Base-by-base conservation (phyloP, 2,329 filamentous ascomycete genomes). In the Emydomyces testavorans region DNA sequence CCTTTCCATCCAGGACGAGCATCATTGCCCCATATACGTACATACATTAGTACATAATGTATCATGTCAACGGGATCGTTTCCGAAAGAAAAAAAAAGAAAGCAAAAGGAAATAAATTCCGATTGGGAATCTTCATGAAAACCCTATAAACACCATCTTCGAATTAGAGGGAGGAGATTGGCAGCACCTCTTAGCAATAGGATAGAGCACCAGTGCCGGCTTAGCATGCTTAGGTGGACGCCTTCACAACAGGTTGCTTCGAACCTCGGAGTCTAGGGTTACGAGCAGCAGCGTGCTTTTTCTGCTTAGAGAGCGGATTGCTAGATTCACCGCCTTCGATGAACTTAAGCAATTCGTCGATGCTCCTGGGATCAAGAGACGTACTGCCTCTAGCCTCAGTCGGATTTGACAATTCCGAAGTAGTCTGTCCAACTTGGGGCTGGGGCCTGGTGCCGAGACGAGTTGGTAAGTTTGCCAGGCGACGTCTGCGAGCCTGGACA, bases 271-370 rank as follows among this genome's bases (percentile, higher is more conserved):
- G 65, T 56, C 68, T 69, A 41, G 66, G 66, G 59, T 69, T 69
- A 58, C 56, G 62, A 43, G 66, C 57, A 13, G 66, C 60, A 50
- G 63, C 61, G 47, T 65, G 63, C 62, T 71, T 70, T 57, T 68
- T 68, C 58, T 70, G 68, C 56, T 67, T 67, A 26, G 65, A 60
- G 37, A 62, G 63, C 11, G 62, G 64, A 49, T 60, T 60, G 51
- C 59, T 62, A 21, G 65, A 52, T 26, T 71, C 74, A 29, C 62
- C 64, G 24, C 89, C 90, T 66, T 96, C 92, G 57, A 98, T 96
- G 67, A 90, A 96, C 66, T 84, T 86, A 62, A 98, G 74, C 34
- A 98, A 71, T 65, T 98, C 90, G 58, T 96, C 89, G 53, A 98
- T 88, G 68, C 81, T 94, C 58, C 88, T 77, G 48, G 82, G 79